These are phyloP conservation scores for Pisolithus orientalis DNA, from an alignment of 768 basidiomycete genomes.

Conservation along the genomic window DNA sequence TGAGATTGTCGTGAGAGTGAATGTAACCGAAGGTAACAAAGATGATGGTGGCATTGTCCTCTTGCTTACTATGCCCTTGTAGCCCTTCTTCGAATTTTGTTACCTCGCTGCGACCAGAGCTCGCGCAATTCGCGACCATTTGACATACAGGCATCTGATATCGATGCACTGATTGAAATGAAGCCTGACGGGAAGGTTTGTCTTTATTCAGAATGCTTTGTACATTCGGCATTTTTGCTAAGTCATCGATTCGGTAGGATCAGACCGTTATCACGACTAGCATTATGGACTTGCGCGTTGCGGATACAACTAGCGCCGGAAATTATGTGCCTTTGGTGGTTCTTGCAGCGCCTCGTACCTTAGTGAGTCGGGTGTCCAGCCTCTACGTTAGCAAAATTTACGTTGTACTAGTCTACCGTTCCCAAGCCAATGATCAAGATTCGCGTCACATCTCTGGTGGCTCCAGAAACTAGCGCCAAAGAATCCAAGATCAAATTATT, in stretches of 20 bases:
- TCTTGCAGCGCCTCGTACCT: conserved; percentile 48
- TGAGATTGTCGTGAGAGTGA: conserved; percentile 46
- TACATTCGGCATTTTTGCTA: not conserved
- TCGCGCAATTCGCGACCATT: conserved; percentile 37
- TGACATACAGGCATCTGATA: conserved; percentile 52
- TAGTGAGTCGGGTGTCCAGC: conserved; percentile 39
- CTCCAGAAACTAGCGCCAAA: conserved; percentile 62
- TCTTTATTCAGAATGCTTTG: conserved; percentile 5
- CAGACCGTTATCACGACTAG: conserved; percentile 62
- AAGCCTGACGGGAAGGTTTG: conserved; percentile 67
- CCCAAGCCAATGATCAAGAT: conserved; percentile 53
- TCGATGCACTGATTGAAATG: conserved; percentile 58
- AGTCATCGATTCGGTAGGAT: conserved; percentile 37
- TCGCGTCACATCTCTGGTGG: conserved; percentile 57
- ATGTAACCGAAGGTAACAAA: conserved; percentile 37
- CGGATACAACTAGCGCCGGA: conserved; percentile 38
- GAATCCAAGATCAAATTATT: conserved; percentile 68
- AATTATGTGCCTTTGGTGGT: conserved; percentile 37
- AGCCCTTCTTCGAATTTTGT: conserved; percentile 39
- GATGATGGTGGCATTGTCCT: not conserved
- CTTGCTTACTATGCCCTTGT: conserved; percentile 1
- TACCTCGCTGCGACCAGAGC: conserved; percentile 40
- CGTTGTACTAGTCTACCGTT: conserved; percentile 32
- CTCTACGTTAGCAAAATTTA: conserved; percentile 1
- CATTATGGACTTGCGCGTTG: conserved; percentile 55